Evolutionary conservation across 768 basidiomycete species (phyloP).

Genomic region (Tylopilus cervinicoccineus): DNA sequence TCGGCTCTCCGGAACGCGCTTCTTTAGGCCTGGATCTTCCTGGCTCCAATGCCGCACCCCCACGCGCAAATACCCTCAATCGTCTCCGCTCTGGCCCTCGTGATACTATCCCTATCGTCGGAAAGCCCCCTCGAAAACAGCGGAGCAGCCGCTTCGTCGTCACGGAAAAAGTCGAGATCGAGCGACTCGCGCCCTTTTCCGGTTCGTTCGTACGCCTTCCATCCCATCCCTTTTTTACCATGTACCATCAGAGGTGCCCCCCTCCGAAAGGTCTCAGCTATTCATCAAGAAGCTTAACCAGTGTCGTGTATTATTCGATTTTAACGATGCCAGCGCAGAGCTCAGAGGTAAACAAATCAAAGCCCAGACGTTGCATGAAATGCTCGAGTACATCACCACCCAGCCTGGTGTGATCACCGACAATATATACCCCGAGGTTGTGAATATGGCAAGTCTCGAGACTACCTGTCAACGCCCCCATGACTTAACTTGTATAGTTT

Average conservation of each 20-base stretch:
- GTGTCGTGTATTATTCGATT: conserved; percentile 96
- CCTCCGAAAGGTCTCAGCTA: conserved; percentile 81
- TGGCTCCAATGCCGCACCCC: conserved; percentile 47
- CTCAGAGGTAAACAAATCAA: conserved; percentile 98
- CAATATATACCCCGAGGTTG: conserved; percentile 96
- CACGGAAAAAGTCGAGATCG: conserved; percentile 94
- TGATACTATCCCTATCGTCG: conserved; percentile 94
- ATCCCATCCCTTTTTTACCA: conserved; percentile 1
- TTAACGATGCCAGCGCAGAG: conserved; percentile 95
- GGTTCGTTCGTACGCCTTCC: conserved; percentile 41
- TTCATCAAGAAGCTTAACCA: conserved; percentile 95
- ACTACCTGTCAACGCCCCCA: not conserved
- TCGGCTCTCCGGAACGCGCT: conserved; percentile 46
- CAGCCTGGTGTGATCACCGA: conserved; percentile 96
- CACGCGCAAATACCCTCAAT: conserved; percentile 64
- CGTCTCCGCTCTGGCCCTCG: conserved; percentile 82
- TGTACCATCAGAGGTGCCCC: conserved; percentile 67
- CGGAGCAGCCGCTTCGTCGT: conserved; percentile 95
- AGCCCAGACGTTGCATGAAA: conserved; percentile 94
- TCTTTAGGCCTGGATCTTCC: conserved; percentile 45
- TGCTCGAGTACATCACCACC: conserved; percentile 98
- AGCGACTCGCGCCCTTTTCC: conserved; percentile 86
- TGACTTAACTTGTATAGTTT: conserved; percentile 55
- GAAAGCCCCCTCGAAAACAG: conserved; percentile 96
- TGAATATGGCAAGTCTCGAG: conserved; percentile 76